Base-by-base conservation (phyloP, 805 yeast species). In the Kluyveromyces nonfermentans region DNA sequence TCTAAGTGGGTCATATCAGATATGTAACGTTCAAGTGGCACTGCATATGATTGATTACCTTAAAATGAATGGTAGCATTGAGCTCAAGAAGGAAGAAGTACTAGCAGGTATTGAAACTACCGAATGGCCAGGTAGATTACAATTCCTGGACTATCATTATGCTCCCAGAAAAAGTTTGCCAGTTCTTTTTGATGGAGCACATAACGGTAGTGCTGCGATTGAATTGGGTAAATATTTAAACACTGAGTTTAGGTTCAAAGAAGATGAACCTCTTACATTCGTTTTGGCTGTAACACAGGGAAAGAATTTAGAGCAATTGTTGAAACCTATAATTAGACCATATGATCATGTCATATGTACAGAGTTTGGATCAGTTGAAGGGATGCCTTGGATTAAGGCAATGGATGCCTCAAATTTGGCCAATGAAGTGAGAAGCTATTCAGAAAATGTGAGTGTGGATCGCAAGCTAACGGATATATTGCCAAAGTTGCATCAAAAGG, bases 331-430 rank as follows among this genome's bases (percentile, higher is more conserved):
- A 2, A 57, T 84, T 3, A 58, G 60, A 6, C 53, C 66, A 1
- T 56, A 62, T 0, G 96, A 88, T 53, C 60, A 65, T 2, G 74
- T 89, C 0, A 63, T 82, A 1, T 72, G 81, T 1, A 78, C 90
- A 0, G 57, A 67, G 28, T 93, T 89, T 58, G 74, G 79, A 1
- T 53, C 65, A 1, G 90, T 94, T 0, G 89, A 82, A 12, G 82
- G 86, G 0, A 93, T 93, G 98, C 96, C 97, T 0, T 93, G 97
- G 97, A 78, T 93, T 5, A 55, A 69, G 35, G 65, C 89, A 1
- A 70, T 68, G 49, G 59, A 55, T 5, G 55, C 64, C 1, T 44
- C 47, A 1, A 60, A 52, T 4, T 45, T 64, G 16, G 49, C 53
- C 25, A n/a, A 47, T 1, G 50, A 51, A 17, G 51, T 60, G 1